Evolutionary conservation across 169 alveolate genomes (phyloP).

Genomic region (Theileria luwenshuni): DNA sequence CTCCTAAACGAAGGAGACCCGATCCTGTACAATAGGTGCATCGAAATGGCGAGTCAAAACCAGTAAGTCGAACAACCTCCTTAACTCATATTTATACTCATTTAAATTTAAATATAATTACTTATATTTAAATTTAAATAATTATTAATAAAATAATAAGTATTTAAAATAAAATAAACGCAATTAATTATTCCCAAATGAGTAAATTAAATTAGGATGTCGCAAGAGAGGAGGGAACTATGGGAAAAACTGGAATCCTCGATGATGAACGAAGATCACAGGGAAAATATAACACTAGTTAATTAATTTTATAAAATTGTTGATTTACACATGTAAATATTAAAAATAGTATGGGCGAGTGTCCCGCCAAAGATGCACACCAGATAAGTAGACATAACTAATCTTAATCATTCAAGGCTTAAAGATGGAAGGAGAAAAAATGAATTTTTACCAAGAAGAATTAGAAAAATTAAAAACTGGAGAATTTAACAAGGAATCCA

Average conservation of each 20-base stretch:
- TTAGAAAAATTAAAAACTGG: too few relatives aligned
- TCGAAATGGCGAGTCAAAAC: background rate
- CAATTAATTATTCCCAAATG: background rate
- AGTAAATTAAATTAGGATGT: background rate
- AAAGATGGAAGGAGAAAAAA: too few relatives aligned
- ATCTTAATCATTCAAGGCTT: too few relatives aligned
- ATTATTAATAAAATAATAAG: background rate
- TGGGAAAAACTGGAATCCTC: slow-evolving; percentile 24
- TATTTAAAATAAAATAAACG: background rate
- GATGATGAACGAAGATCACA: background rate
- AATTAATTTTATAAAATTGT: background rate
- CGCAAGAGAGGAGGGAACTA: slow-evolving; percentile 1
- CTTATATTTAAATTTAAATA: background rate
- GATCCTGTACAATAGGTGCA: slow-evolving; percentile 50
- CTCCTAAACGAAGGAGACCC: slow-evolving; percentile 70
- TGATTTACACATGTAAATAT: too few relatives aligned
- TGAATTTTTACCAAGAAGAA: too few relatives aligned
- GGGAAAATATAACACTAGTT: slow-evolving; percentile 2
- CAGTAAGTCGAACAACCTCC: background rate
- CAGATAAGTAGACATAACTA: too few relatives aligned
- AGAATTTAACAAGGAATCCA: background rate
- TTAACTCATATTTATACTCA: background rate
- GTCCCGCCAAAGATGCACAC: too few relatives aligned
- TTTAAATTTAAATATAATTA: background rate
- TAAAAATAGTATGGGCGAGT: too few relatives aligned